Evolutionary conservation across 257 asterid genomes (phyloP), one percentile per base, ranked within the genome.

Genomic region (Capsicum pubescens): DNA sequence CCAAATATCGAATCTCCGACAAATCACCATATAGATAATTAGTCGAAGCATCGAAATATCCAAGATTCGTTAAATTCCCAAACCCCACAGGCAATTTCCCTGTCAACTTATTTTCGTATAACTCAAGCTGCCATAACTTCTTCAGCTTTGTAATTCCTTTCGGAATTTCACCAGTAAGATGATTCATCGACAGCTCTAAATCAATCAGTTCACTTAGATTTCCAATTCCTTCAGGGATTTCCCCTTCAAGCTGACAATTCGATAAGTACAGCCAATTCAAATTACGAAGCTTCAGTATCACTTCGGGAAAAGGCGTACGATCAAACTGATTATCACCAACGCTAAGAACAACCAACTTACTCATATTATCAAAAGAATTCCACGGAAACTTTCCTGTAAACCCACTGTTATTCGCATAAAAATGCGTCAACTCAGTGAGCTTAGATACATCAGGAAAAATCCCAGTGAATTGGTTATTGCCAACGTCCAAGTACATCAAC

Each of bases 31-130:
- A 16, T 21, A 96, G 94, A 8, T 9, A 3, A 90, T 96, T 96
- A 9, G 81, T 9, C 0, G 99, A 94, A 58, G 95, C 99, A 85
- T 96, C 99, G 48, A 96, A 92, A 10, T 84, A 50, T 82, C 90
- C 93, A 0, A 96, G 97, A 66, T 85, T 94, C 2, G 90, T 87
- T 26, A 96, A 83, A 60, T 93, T 96, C 1, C 93, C 88, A 1
- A 96, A 84, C 8, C 98, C 98, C 0, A 8, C 88, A 6, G 99
- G 99, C 16, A 96, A 86, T 19, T 86, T 92, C 0, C 99, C 99
- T 0, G 92, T 83, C 16, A 96, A 76, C 1, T 78, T 68, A 9
- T 96, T 96, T 7, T 0, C 0, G 63, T 90, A 96, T 19, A 96
- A 88, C 93, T 94, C 97, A 8, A 96, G 97, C 84, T 86, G 91